A percentile compares a stretch with the other conserved stretches of the same genome.
phyloP scores from a whole-genome alignment of 140 eudicot genomes.

The Stevia rebaudiana region DNA sequence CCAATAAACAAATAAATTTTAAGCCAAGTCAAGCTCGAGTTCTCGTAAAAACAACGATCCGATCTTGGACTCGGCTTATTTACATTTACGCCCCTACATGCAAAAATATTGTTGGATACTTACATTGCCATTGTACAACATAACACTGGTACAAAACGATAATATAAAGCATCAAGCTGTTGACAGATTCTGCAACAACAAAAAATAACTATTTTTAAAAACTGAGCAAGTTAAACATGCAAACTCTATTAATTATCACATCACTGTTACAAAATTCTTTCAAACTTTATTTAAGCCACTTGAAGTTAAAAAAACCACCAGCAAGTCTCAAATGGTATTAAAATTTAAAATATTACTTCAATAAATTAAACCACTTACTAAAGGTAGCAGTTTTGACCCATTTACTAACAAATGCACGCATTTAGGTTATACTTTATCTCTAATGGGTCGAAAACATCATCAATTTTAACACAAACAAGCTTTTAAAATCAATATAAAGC shows the following conservation, averaged over 20 bases:
- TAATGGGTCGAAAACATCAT: background rate
- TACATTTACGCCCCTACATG: background rate
- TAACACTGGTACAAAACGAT: background rate
- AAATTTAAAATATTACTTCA: background rate
- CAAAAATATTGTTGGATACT: background rate
- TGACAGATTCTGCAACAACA: conserved; percentile 21
- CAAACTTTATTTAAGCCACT: background rate
- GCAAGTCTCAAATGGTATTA: background rate
- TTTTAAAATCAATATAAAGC: background rate
- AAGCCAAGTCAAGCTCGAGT: background rate
- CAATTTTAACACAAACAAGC: background rate
- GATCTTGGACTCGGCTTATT: background rate
- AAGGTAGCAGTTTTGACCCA: background rate
- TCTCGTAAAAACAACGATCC: background rate
- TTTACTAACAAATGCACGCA: background rate
- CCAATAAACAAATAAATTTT: too few species aligned
- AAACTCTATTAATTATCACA: background rate
- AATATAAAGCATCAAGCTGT: conserved; percentile 19
- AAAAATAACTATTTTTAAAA: background rate
- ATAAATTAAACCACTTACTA: background rate
- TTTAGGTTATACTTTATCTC: background rate
- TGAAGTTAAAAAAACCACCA: background rate
- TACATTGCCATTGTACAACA: conserved; percentile 10
- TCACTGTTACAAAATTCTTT: background rate
- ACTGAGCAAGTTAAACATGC: background rate